Evolutionary conservation across 2,329 filamentous ascomycete species (phyloP).

Genomic region (Penicillium sp.): DNA sequence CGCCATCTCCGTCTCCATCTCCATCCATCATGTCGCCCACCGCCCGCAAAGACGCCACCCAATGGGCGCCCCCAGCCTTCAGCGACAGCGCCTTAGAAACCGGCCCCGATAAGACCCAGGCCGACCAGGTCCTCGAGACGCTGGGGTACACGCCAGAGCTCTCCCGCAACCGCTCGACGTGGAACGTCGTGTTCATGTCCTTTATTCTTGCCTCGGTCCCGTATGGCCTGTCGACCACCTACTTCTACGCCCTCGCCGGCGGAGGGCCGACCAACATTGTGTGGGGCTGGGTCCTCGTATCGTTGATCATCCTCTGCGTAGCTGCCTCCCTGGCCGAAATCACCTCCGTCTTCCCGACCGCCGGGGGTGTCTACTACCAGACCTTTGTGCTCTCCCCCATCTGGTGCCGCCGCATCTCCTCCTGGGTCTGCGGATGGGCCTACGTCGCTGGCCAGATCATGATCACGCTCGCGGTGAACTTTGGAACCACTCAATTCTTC

Average conservation of each 20-base stretch:
- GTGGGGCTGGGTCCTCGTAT: constrained; percentile 72
- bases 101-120: constrained; percentile 11
- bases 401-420: constrained; percentile 69
- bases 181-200: constrained; percentile 30
- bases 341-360: constrained; percentile 70
- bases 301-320: constrained; percentile 66
- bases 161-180: constrained; percentile 29
- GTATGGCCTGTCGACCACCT: constrained; percentile 70
- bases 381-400: constrained; percentile 70
- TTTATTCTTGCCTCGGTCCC: constrained; percentile 75
- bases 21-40: neutral
- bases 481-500: constrained; percentile 66
- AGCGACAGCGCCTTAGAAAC: constrained; percentile 12
- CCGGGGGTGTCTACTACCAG: constrained; percentile 74
- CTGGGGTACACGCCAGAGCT: constrained; percentile 29
- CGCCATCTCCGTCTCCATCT: neutral
- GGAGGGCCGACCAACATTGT: constrained; percentile 72
- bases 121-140: constrained; percentile 25
- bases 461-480: constrained; percentile 75
- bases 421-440: constrained; percentile 73
- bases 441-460: constrained; percentile 81
- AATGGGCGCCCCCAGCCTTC: constrained; percentile 1
- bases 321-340: constrained; percentile 72
- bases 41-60: constrained; percentile 3
- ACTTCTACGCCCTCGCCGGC: constrained; percentile 70